Evolutionary conservation across 2,329 filamentous ascomycete genomes (phyloP), one percentile per base, ranked within the genome.

Genomic region (Xylariaceae sp.): DNA sequence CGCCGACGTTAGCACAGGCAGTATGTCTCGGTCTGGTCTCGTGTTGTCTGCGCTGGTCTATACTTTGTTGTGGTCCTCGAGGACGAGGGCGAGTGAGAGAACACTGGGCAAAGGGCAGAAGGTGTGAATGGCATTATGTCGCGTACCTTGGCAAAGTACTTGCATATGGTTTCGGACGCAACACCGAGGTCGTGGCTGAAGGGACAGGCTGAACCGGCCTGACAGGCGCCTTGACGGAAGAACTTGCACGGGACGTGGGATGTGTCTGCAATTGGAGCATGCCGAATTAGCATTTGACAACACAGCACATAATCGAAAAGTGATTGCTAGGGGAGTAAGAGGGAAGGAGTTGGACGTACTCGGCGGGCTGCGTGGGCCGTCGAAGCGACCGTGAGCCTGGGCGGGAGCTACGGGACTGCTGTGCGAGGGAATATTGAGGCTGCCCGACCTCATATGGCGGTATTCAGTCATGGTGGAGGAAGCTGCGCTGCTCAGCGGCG

Each of bases 171-270:
- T 72, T 97, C 91, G 45, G 89, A 84, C 33, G 92, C 85, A 24
- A 86, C 83, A 70, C 94, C 90, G 60, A 94, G 86, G 60, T 95
- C 93, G 76, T 99, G 94, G 66, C 92, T 91, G 75, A 97, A 99
- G 33, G 94, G 94, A 77, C 94, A 99, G 62, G 92, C 91, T 72
- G 89, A 90, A 65, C 94, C 94, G 53, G 94, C 94, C 81, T 97
- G 93, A 74, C 94, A 99, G 67, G 91, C 87, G 72, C 93, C 92
- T 77, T 96, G 91, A 48, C 92, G 87, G 75, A 94, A 99, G 88
- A 99, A 99, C 81, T 97, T 97, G 88, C 94, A 99, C 32, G 94
- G 94, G 37, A 99, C 94, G 77, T 97, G 94, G 58, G 92, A 89
- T 15, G 94, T 96, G 74, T 96, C 93, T 97, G 60, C 11, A 37